These are phyloP conservation scores for Coniochaeta sp. DNA, from an alignment of 2,329 filamentous ascomycete genomes.

Conservation along the genomic window DNA sequence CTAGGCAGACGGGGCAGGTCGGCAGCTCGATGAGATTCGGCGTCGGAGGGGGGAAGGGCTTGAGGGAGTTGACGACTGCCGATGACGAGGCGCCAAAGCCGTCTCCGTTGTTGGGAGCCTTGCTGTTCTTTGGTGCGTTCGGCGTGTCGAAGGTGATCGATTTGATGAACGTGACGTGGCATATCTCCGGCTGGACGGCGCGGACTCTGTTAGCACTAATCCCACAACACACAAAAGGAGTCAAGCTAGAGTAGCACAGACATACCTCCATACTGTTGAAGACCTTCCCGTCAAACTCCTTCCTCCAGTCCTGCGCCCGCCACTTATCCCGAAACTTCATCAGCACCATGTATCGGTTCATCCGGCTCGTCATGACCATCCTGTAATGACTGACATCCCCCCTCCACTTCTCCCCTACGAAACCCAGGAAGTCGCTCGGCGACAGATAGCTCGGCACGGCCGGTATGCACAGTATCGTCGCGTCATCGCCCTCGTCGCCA, in stretches of 20 bases:
- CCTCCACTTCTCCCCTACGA: slow-evolving; percentile 81
- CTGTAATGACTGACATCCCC: slow-evolving; percentile 87
- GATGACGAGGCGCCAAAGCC: slow-evolving; percentile 44
- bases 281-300: slow-evolving; percentile 83
- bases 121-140: slow-evolving; percentile 9
- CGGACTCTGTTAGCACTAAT: slow-evolving; percentile 10
- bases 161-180: slow-evolving; percentile 90
- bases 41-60: slow-evolving; percentile 60
- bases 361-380: slow-evolving; percentile 82
- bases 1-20: slow-evolving; percentile 91
- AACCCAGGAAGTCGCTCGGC: slow-evolving; percentile 83
- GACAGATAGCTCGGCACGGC: slow-evolving; percentile 93
- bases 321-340: slow-evolving; percentile 81
- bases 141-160: slow-evolving; percentile 73
- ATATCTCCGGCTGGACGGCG: slow-evolving; percentile 80
- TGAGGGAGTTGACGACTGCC: slow-evolving; percentile 37
- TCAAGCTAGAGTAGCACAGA: not conserved
- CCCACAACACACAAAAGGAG: not conserved
- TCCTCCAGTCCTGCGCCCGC: slow-evolving; percentile 72
- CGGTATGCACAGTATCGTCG: slow-evolving; percentile 85
- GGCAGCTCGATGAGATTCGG: slow-evolving; percentile 84
- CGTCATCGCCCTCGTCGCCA: slow-evolving; percentile 65
- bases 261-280: slow-evolving; percentile 85
- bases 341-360: slow-evolving; percentile 90
- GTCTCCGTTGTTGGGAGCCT: slow-evolving; percentile 33